Percentiles rank a stretch among this genome's conserved stretches.
Evolutionary conservation across 1,284 basidiomycete genomes (phyloP).

Genomic region (Moesziomyces sp.): DNA sequence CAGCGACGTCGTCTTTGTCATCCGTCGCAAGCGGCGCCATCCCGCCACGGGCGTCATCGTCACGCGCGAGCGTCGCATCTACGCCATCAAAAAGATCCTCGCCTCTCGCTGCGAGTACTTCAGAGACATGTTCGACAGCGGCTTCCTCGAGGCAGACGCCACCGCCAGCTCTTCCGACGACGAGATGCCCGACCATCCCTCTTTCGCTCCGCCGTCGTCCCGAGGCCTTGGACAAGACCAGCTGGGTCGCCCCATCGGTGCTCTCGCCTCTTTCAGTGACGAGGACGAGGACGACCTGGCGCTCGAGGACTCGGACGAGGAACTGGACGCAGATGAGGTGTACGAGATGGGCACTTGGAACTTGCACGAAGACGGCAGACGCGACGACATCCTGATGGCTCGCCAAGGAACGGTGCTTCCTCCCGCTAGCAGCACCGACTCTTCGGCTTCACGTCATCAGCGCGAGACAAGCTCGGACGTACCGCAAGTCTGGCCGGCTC

Average conservation of each 20-base stretch:
- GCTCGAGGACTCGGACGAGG: constrained; percentile 46
- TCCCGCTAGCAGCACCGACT: constrained; percentile 1
- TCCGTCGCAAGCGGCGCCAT: constrained; percentile 39
- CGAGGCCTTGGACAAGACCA: constrained; percentile 35
- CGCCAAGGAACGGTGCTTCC: constrained; percentile 1
- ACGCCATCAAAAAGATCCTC: constrained; percentile 69
- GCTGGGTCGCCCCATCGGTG: constrained; percentile 11
- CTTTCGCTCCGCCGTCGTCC: constrained; percentile 4
- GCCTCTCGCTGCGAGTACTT: constrained; percentile 68
- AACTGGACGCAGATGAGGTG: constrained; percentile 37
- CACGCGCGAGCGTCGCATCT: constrained; percentile 61
- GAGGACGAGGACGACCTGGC: constrained; percentile 44
- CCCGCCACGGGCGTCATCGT: constrained; percentile 20
- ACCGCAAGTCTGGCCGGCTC: constrained; percentile 6
- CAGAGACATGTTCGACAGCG: constrained; percentile 62
- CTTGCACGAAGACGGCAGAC: constrained; percentile 15
- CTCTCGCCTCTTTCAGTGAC: constrained; percentile 14
- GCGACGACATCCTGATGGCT: constrained; percentile 9
- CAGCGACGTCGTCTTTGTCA: constrained; percentile 68
- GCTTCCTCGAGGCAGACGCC: constrained; percentile 62
- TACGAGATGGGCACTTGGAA: constrained; percentile 33
- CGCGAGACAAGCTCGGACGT: constrained; percentile 37
- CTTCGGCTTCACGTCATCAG: constrained; percentile 9
- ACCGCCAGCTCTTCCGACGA: constrained; percentile 46
- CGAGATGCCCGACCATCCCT: constrained; percentile 26